These are phyloP conservation scores for Cercospora janseana DNA, from an alignment of 2,329 filamentous ascomycete species.

Conservation along the genomic window DNA sequence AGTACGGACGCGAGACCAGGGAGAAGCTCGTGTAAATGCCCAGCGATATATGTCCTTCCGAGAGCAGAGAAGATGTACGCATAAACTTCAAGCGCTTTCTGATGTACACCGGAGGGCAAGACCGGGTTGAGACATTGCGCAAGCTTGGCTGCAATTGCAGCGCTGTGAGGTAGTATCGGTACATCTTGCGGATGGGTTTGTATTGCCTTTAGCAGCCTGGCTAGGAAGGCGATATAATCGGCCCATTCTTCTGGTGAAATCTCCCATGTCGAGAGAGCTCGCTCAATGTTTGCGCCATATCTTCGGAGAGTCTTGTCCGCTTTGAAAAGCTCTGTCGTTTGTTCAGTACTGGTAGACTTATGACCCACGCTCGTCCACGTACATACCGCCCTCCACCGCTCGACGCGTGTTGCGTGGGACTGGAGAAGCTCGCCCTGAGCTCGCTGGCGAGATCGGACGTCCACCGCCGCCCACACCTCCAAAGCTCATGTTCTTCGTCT, in stretches of 20 bases:
- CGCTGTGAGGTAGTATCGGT: conserved; percentile 74
- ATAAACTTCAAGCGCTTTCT: conserved; percentile 95
- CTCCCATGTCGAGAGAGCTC: conserved; percentile 85
- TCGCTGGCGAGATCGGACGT: conserved; percentile 70
- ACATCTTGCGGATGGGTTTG: conserved; percentile 77
- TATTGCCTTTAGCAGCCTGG: conserved; percentile 84
- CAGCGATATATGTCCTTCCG: conserved; percentile 62
- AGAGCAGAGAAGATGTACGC: conserved; percentile 83
- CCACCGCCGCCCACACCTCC: conserved; percentile 55
- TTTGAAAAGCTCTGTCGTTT: conserved; percentile 53
- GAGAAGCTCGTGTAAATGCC: conserved; percentile 81
- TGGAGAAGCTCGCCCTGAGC: conserved; percentile 78
- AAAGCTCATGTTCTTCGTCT: conserved; percentile 56
- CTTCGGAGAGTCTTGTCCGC: conserved; percentile 73
- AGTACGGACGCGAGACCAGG: conserved; percentile 85
- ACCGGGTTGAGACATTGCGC: conserved; percentile 93
- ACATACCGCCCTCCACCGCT: conserved; percentile 72
- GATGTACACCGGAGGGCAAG: conserved; percentile 92
- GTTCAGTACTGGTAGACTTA: conserved; percentile 13
- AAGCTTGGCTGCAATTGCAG: conserved; percentile 80
- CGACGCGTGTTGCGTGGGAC: conserved; percentile 73
- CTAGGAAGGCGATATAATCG: conserved; percentile 97
- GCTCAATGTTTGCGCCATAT: conserved; percentile 85
- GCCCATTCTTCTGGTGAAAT: conserved; percentile 96
- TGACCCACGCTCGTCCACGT: conserved; percentile 21